phyloP scores from a whole-genome alignment of 306 rosid species.

The Clitoria ternatea region DNA sequence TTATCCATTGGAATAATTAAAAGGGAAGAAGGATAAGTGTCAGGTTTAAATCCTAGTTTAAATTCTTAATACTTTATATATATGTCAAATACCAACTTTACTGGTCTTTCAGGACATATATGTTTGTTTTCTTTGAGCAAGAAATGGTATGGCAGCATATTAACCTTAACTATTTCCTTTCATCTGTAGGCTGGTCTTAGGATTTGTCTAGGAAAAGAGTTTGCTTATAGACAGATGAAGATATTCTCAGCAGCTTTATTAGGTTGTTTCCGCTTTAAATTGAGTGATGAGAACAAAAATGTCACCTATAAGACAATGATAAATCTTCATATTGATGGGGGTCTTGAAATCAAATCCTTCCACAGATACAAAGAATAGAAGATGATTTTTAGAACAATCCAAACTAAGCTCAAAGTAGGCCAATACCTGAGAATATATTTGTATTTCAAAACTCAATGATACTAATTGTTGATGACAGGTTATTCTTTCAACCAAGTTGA shows the following conservation, averaged over 20 bases:
- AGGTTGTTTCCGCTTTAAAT: conserved; percentile 49
- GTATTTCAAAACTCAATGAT: background rate
- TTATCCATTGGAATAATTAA: too few species aligned
- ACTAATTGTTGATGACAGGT: background rate
- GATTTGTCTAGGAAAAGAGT: conserved; percentile 84
- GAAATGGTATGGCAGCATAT: background rate
- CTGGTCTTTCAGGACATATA: too few species aligned
- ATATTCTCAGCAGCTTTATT: conserved; percentile 61
- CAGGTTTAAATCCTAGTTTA: too few species aligned
- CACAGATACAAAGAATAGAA: conserved; percentile 35
- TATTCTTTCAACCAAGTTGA: background rate
- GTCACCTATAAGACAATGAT: conserved; percentile 78
- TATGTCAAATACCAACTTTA: too few species aligned
- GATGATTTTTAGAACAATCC: background rate
- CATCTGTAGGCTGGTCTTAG: conserved; percentile 73
- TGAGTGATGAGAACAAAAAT: conserved; percentile 50
- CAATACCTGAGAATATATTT: background rate
- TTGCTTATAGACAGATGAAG: conserved; percentile 88
- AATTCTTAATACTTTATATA: too few species aligned
- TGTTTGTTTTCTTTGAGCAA: background rate
- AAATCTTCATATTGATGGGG: conserved; percentile 74
- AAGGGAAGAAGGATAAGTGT: too few species aligned
- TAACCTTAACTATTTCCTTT: background rate
- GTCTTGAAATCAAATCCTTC: conserved; percentile 54
- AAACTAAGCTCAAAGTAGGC: background rate